Conservation (phyloP, 1,284 basidiomycete species). For the Trichosporon faecale region DNA sequence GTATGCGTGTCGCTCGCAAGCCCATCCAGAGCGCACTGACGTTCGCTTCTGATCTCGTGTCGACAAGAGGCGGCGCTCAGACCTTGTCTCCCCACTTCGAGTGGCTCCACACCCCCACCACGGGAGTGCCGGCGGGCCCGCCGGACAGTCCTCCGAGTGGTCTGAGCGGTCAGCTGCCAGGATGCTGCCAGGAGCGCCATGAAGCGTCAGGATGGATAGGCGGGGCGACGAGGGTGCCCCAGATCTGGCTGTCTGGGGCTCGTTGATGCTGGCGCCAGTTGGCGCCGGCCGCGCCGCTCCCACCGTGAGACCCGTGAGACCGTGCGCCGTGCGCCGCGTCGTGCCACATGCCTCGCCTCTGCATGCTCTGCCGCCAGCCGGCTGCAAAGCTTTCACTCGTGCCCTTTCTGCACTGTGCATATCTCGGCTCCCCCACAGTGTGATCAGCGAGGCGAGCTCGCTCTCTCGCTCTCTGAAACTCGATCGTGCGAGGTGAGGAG, state of each 20-base stretch:
- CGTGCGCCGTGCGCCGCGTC: background rate
- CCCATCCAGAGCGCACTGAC: background rate
- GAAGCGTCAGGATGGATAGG: no score
- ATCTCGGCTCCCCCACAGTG: background rate
- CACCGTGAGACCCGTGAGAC: background rate
- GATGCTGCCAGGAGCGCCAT: background rate
- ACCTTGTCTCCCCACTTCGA: background rate
- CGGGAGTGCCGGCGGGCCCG: background rate
- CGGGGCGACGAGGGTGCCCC: background rate
- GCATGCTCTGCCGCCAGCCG: background rate
- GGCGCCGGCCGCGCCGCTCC: background rate
- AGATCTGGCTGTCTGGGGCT: background rate
- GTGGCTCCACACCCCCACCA: background rate
- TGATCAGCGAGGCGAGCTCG: background rate
- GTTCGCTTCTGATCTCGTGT: background rate
- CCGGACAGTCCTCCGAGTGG: background rate
- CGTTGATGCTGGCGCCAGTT: no score
- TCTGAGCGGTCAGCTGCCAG: background rate
- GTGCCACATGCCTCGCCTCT: constrained; percentile 8
- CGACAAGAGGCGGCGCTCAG: background rate
- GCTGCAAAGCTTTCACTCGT: background rate
- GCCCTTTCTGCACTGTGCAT: background rate
- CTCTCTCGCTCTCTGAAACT: background rate
- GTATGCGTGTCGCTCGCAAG: background rate
- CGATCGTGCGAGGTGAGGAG: background rate